These are phyloP conservation scores for Pseudogymnoascus pannorum DNA, from an alignment of 2,329 filamentous ascomycete species.

Conservation along the genomic window DNA sequence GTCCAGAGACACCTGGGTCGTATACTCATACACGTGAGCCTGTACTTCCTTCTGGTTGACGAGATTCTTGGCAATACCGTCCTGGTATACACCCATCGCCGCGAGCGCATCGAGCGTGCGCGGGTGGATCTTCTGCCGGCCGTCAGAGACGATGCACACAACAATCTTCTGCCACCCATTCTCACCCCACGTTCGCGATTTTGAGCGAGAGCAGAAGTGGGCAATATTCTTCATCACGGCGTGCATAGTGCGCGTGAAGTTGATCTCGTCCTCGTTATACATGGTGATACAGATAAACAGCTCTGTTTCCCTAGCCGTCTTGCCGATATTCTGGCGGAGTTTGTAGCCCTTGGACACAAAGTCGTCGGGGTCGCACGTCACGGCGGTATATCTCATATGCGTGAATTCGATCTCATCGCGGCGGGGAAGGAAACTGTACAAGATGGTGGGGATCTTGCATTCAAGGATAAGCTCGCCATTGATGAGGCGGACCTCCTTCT, in stretches of 20 bases:
- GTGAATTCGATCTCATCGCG: conserved; percentile 95
- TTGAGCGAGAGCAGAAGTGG: conserved; percentile 88
- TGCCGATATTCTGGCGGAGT: conserved; percentile 81
- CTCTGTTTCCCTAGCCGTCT: conserved; percentile 80
- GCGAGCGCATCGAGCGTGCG: conserved; percentile 89
- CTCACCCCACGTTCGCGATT: conserved; percentile 94
- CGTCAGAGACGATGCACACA: conserved; percentile 92
- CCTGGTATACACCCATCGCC: conserved; percentile 95
- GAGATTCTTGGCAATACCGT: conserved; percentile 96
- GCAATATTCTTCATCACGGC: conserved; percentile 97
- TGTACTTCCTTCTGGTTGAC: conserved; percentile 95
- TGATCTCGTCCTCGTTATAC: conserved; percentile 98
- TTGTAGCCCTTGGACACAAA: conserved; percentile 86
- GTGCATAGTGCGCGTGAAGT: conserved; percentile 97
- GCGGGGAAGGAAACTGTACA: conserved; percentile 92
- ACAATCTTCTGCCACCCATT: conserved; percentile 99
- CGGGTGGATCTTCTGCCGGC: conserved; percentile 86
- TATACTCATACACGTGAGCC: conserved; percentile 98
- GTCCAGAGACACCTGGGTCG: conserved; percentile 93
- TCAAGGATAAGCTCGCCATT: conserved; percentile 96
- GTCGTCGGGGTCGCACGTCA: conserved; percentile 96
- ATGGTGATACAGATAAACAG: conserved; percentile 96
- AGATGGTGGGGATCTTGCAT: conserved; percentile 97
- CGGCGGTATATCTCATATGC: conserved; percentile 96
- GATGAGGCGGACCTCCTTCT: conserved; percentile 91